Evolutionary conservation across 208 protist species (phyloP), one percentile per base, ranked within the genome.

Genomic region (Leishmania mexicana): DNA sequence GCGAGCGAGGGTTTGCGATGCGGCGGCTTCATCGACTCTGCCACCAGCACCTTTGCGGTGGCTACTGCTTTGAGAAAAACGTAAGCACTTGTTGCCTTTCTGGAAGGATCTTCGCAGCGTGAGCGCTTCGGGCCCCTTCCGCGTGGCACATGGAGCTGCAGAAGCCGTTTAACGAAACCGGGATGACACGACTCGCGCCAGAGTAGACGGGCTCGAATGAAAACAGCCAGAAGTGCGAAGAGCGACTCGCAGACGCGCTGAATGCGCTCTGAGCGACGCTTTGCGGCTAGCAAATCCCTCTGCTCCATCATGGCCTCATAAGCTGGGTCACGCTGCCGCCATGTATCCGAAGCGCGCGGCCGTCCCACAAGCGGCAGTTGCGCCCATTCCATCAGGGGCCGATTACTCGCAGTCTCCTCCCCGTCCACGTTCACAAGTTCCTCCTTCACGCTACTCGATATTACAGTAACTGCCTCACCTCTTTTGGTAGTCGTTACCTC

Each of bases 261-360:
- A 57, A 97, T 95, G 40, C 91, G 95, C 78, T 96, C 87, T 15
- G 90, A 94, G 67, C 92, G 90, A 45, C 92, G 88, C 71, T 94
- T 84, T 11, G 95, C 95, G 2, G 92, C 87, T 10, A 96, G 81
- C n/a, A 92, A 74, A 72, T 96, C 89, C 60, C 87, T 86, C 71
- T 95, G 92, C 79, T 96, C 92, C 53, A 90, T 78, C 88, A 95
- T 92, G 28, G 87, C 87, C 79, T 91, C 88, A 70, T 94, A 94
- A 2, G 86, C 89, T 10, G 93, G 90, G 67, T 96, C 93, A 45
- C 67, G 75, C 15, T 78, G 81, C 54, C 92, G 72, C 93, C 93
- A 96, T 75, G 81, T 62, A 21, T 83, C 75, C 0, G 76, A 83
- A 11, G 75, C 35, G 57, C 85, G 81, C 24, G 85, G 80, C 78